A percentile compares a stretch with the other conserved stretches of the same genome.
phyloP scores from a whole-genome alignment of 805 yeast species.

The Ogataea pignaliae region DNA sequence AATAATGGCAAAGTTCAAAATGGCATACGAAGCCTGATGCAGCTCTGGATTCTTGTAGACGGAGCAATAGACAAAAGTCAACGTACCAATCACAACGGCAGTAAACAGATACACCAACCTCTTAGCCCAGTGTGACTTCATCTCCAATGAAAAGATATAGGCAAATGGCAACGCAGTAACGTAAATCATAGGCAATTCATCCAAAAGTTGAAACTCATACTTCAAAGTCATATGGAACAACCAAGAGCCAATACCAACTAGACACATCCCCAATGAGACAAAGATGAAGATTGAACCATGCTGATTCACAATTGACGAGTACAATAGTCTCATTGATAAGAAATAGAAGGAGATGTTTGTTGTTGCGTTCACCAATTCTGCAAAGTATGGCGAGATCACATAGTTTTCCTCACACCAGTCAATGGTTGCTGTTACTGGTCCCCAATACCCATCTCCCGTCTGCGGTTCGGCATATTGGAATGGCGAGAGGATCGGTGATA shows the following conservation, averaged over 20 bases:
- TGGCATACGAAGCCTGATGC: constrained; percentile 79
- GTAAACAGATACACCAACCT: constrained; percentile 14
- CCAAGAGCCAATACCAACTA: constrained; percentile 93
- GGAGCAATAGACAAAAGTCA: constrained; percentile 47
- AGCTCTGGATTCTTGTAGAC: constrained; percentile 66
- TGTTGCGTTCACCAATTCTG: constrained; percentile 85
- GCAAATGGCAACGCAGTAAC: constrained; percentile 86
- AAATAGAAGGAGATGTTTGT: constrained; percentile 59
- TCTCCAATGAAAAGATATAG: constrained; percentile 25
- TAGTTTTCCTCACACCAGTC: constrained; percentile 98
- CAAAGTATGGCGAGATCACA: constrained; percentile 78
- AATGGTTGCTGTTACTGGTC: constrained; percentile 79
- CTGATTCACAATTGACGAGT: constrained; percentile 51
- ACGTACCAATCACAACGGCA: constrained; percentile 7
- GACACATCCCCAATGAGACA: constrained; percentile 68
- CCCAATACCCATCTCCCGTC: constrained; percentile 58
- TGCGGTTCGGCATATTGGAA: constrained; percentile 18
- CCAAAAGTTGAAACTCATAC: constrained; percentile 82
- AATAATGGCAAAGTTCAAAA: constrained; percentile 65
- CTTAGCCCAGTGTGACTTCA: constrained; percentile 2
- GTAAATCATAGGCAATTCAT: constrained; percentile 94
- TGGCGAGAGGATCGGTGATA: constrained; percentile 2
- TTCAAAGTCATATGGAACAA: constrained; percentile 89
- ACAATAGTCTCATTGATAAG: constrained; percentile 33
- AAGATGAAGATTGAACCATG: constrained; percentile 67